Percentiles rank a stretch among this genome's conserved stretches.
phyloP scores from a whole-genome alignment of 768 basidiomycete genomes.

The Terana coerulea region DNA sequence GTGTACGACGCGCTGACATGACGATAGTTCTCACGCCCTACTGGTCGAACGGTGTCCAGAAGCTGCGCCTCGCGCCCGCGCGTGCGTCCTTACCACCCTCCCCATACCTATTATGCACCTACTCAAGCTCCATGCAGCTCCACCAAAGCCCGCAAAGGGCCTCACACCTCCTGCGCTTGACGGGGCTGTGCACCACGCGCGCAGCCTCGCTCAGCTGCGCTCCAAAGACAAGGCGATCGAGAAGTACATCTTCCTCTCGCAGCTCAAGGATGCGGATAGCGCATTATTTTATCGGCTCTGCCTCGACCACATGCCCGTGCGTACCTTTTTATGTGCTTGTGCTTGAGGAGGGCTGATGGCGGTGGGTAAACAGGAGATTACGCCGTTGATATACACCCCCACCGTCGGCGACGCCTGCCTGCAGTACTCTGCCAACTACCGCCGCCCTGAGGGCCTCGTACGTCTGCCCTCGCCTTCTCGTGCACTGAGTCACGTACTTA shows the following conservation, averaged over 20 bases:
- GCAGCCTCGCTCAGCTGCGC: conserved; percentile 67
- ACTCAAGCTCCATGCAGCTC: conserved; percentile 18
- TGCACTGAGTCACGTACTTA: not conserved
- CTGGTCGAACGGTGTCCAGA: conserved; percentile 67
- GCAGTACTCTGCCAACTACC: conserved; percentile 76
- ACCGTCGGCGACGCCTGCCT: conserved; percentile 90
- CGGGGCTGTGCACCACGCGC: conserved; percentile 46
- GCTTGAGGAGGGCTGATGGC: too few species aligned
- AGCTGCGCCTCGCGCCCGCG: conserved; percentile 56
- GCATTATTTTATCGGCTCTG: conserved; percentile 78
- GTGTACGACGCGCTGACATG: too few species aligned
- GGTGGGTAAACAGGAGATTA: conserved; percentile 41
- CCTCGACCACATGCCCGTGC: conserved; percentile 60
- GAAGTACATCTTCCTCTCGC: conserved; percentile 81
- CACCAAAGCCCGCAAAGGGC: conserved; percentile 34
- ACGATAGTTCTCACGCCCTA: conserved; percentile 59
- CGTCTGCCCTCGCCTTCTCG: conserved; percentile 18
- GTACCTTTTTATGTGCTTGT: not conserved
- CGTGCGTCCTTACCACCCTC: conserved; percentile 49
- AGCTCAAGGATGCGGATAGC: conserved; percentile 69
- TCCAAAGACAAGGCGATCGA: conserved; percentile 74
- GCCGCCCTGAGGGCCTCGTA: conserved; percentile 71
- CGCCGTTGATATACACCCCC: conserved; percentile 87
- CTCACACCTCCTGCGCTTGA: conserved; percentile 58
- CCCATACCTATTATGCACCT: conserved; percentile 1